Evolutionary conservation across 2,329 filamentous ascomycete species (phyloP).

Genomic region (Colletotrichum truncatum): DNA sequence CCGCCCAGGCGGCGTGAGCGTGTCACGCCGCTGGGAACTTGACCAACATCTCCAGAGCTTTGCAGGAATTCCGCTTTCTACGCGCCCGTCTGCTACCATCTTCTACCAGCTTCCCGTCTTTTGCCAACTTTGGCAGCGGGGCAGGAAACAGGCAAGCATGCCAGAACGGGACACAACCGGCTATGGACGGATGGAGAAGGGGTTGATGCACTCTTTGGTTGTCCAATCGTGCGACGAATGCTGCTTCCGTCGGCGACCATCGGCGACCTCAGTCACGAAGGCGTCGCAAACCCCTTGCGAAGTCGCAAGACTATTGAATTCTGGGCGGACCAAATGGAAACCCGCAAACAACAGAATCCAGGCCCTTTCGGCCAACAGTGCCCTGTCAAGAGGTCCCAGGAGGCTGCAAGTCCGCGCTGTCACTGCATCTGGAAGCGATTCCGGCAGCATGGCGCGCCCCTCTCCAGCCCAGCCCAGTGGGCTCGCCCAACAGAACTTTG

Average conservation of each 20-base stretch:
- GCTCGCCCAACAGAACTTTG: neutral
- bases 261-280: no score
- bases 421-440: conserved; percentile 8
- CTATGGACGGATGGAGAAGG: neutral
- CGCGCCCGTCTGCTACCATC: neutral
- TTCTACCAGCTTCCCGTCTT: neutral
- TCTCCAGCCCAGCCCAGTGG: neutral
- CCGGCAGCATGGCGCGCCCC: neutral
- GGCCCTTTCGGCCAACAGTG: no score
- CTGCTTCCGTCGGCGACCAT: no score
- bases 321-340: neutral
- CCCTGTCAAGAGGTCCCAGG: neutral
- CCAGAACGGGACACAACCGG: neutral
- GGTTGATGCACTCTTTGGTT: neutral
- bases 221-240: neutral
- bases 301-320: conserved; percentile 10
- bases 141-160: neutral
- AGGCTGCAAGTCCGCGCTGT: conserved; percentile 10
- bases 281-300: neutral
- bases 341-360: neutral
- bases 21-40: no score
- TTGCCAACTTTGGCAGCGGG: neutral
- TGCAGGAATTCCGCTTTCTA: neutral
- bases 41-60: no score
- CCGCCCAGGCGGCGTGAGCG: no score